Conservation (phyloP, 139 green algal species). For the Monoraphidium neglectum region DNA sequence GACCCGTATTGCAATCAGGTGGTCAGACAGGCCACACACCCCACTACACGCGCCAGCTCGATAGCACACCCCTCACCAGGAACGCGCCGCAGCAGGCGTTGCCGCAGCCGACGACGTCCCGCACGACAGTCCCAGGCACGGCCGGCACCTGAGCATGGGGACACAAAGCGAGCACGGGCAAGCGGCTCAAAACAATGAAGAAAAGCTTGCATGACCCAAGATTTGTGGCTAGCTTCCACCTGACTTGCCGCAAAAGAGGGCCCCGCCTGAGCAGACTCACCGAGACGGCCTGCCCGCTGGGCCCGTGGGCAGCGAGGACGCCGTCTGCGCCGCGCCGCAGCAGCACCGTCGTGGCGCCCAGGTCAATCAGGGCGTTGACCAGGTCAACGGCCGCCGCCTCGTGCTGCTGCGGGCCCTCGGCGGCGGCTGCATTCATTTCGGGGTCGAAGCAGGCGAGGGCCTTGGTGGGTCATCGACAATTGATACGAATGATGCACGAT, state of each 20-base stretch:
- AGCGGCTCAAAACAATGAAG: too few species aligned
- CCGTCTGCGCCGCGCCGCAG: constrained; percentile 46
- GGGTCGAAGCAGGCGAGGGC: neutral
- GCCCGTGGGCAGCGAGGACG: constrained; percentile 25
- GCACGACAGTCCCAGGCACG: constrained; percentile 33
- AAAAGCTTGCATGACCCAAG: too few species aligned
- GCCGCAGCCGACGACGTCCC: constrained; percentile 63
- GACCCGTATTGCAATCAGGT: too few species aligned
- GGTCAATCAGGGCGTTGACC: constrained; percentile 35
- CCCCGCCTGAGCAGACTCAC: too few species aligned
- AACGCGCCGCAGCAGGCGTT: constrained; percentile 70
- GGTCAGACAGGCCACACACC: too few species aligned
- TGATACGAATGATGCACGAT: too few species aligned
- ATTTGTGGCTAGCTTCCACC: too few species aligned
- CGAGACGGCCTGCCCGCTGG: neutral
- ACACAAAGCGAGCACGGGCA: too few species aligned
- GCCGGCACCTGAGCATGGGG: constrained; percentile 28
- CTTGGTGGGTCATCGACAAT: too few species aligned
- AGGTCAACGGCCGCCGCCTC: constrained; percentile 23
- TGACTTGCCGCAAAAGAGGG: too few species aligned
- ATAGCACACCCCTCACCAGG: too few species aligned
- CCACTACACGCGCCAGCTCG: too few species aligned
- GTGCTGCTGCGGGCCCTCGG: neutral
- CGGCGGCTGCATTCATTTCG: neutral
- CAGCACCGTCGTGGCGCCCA: constrained; percentile 34